Evolutionary conservation across 2,329 filamentous ascomycete species (phyloP), one percentile per base, ranked within the genome.

Genomic region (Aspergillus ochraceus): DNA sequence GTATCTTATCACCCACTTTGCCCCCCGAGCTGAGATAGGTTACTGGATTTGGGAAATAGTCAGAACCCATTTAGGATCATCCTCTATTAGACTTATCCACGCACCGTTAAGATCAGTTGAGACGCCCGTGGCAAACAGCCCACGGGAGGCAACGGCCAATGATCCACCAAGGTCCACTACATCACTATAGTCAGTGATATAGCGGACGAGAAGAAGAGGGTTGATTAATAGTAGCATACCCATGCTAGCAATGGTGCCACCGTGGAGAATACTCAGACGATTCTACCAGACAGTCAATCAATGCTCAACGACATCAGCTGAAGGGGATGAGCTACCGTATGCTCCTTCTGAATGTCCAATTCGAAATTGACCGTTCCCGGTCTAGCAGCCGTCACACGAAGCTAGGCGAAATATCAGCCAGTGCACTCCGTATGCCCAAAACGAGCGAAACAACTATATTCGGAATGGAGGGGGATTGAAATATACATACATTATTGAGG

Each of bases 341-440:
- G 87, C 58, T 89, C 80, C 65, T 88, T 86, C 66, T 86, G 73
- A 57, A 90, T 85, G 29, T 86, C 81, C 10, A 90, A 78, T 66
- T 89, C 86, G 69, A 89, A 89, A 61, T 84, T 84, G 56, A 90
- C 87, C 42, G 79, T 78, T 8, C 87, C 87, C 2, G 86, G 87
- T 29, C 77, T 76, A 52, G 86, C 87, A 51, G 82, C 79, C 52
- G 84, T 88, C 49, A 89, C 80, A 51, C 81, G 82, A 45, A 89
- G 81, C 86, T 88, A 65, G 26, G 57, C 24, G 11, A 24, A 55
- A 55, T 2, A 61, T 62, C 39, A 62, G 59, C 46, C 57, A 45
- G 32, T 54, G 22, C 5, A 46, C 8, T 11, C 36, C 17, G 5
- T 5, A 42, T 42, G 36, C 17, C 20, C 19, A 11, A 24, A 14